Base-by-base conservation (phyloP, 495 filamentous ascomycete genomes). In the Physcia stellaris region DNA sequence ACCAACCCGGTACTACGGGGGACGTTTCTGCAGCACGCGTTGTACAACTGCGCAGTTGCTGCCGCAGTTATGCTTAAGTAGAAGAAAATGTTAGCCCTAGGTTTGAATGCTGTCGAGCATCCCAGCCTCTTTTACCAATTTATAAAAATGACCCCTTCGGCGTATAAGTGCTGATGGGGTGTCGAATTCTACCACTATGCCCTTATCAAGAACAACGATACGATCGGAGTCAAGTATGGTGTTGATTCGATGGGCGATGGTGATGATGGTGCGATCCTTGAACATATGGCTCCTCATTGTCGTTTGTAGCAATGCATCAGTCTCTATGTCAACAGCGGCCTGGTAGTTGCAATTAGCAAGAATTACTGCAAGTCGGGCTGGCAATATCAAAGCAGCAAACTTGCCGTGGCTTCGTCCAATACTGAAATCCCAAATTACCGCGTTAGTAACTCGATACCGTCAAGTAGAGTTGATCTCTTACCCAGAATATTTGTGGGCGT, bases 401-500 rank as follows among this genome's bases (percentile, higher is more conserved):
- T 54, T 56, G 73, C 73, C 28, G 92, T 99, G 42, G 92, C 92
- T 66, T 99, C 92, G 55, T 99, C 90, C 27, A 96, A 72, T 0
- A 99, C 86, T 40, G n/a, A n/a, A n/a, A n/a, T n/a, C n/a, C n/a
- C n/a, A n/a, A n/a, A n/a, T n/a, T n/a, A n/a, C n/a, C n/a, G n/a
- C n/a, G n/a, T n/a, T n/a, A n/a, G n/a, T n/a, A n/a, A n/a, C n/a
- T n/a, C n/a, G n/a, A n/a, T n/a, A n/a, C n/a, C n/a, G n/a, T n/a
- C n/a, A n/a, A n/a, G n/a, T n/a, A n/a, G n/a, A n/a, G n/a, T n/a
- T n/a, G n/a, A n/a, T n/a, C n/a, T n/a, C n/a, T n/a, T n/a, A n/a
- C n/a, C n/a, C n/a, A 99, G 72, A 51, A 99, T 95, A 57, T 95
- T 95, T 56, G 84, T 94, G 17, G 90, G 88, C 4, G 90, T 86